A percentile compares a stretch with the other conserved stretches of the same genome.
phyloP scores from a whole-genome alignment of 257 asterid species.

The Ophiorrhiza pumila region DNA sequence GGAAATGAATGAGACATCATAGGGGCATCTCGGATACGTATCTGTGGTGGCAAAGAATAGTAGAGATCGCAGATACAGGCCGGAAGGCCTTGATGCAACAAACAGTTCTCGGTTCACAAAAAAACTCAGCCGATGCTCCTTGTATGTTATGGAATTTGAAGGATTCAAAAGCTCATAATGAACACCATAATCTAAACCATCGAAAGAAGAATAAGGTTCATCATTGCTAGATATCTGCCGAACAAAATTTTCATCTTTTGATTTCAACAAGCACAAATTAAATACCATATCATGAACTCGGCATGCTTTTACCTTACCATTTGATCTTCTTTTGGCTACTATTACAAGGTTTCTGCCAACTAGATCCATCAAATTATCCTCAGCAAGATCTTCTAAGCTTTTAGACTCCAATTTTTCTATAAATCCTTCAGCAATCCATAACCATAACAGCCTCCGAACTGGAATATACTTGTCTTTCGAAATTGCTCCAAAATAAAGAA shows the following conservation, averaged over 20 bases:
- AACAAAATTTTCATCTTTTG: neutral
- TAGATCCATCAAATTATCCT: too few relatives aligned
- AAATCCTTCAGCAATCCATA: slow-evolving; percentile 18
- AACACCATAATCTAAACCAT: slow-evolving; percentile 3
- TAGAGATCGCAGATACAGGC: slow-evolving; percentile 2
- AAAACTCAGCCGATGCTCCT: neutral
- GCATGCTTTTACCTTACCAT: slow-evolving; percentile 10
- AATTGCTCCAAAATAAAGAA: slow-evolving; percentile 14
- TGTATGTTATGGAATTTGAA: neutral
- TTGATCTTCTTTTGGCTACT: neutral
- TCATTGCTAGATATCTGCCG: neutral
- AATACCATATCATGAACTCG: slow-evolving; percentile 3
- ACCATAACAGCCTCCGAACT: neutral
- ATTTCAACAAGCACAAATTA: neutral
- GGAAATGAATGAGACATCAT: neutral
- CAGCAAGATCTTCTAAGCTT: slow-evolving; percentile 1
- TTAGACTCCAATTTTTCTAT: neutral
- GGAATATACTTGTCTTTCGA: slow-evolving; percentile 4
- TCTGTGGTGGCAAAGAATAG: slow-evolving; percentile 9
- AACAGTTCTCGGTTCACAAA: neutral
- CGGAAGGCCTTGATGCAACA: neutral
- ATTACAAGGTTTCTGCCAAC: neutral
- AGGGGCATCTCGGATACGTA: slow-evolving; percentile 15
- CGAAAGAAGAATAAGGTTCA: slow-evolving; percentile 1
- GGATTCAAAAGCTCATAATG: neutral